Evolutionary conservation across 306 rosid genomes (phyloP), one percentile per base, ranked within the genome.

Genomic region (Trifolium fragiferum): DNA sequence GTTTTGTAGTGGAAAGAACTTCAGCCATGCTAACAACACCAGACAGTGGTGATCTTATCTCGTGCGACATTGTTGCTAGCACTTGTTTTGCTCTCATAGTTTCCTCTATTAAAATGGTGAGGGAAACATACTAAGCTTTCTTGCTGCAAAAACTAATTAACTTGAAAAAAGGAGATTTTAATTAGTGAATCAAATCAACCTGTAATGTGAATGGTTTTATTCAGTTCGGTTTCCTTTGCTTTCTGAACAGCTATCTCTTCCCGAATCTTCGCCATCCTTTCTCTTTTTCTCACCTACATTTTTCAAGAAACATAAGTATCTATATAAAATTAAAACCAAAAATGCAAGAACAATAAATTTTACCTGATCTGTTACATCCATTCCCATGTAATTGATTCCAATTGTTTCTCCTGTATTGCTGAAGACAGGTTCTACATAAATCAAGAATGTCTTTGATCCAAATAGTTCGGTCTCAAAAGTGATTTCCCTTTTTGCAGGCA

Each of bases 1-100:
- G 97, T 79, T 80, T 93, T 19, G 98, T 86, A 76, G 87, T 87
- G 76, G 93, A 80, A 67, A 93, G 96, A 80, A 93, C 86, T 83
- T 93, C 97, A 72, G 97, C 92, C 92, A 93, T 93, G 89, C 97
- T 85, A 60, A 93, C 96, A 63, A 93, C 97, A 33, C 98, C 98
- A 40, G 97, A 85, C 6, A 93, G 82, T 23, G 97, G 98, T 27
- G 97, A 93, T 76, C 98, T 84, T 65, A 93, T 93, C 86, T 93
- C 98, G 76, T 93, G 98, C 54, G 98, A 91, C 98, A 93, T 93
- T 55, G 98, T 93, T 73, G 98, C 98, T 69, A 93, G 81, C 92
- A 93, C 88, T 85, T 93, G 98, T 81, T 93, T 93, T 49, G 98
- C 98, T 50, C 98, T 75, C 98, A 93, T 93, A 14, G 98, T 93